Base-by-base conservation (phyloP, 192 early-diverging fungal species). In the Rhizoclosmatium globosum region DNA sequence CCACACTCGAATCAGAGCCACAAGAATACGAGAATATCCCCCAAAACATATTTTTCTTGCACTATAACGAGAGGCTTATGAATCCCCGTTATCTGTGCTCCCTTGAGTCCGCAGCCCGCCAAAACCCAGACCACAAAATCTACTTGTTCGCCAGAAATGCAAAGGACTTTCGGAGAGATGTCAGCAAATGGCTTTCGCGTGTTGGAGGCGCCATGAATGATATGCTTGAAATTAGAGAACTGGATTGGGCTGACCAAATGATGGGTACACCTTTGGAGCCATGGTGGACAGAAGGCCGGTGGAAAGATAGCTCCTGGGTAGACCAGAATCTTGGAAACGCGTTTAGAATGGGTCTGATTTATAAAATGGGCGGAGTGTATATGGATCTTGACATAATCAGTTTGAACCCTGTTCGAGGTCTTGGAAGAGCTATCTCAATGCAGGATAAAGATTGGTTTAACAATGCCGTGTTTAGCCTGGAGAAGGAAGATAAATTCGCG, bases 271-370 rank as follows among this genome's bases (percentile, higher is more conserved):
- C 83, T 6, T 66, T 84, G 13, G 50, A 79, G 45, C 11, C 15
- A 41, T 84, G 83, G 83, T 84, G 44, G 23, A 44, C 47, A 21
- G 44, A 65, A 21, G 67, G 74, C 2, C 17, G 11, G 9, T 79
- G 67, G 45, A 19, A 39, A 15, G 17, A 82, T 15, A 60, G 47
- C 44, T 41, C 23, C n/a, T 84, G 83, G 83, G 76, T 82, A 11
- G 80, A 64, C 19, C 82, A 83, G 56, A 80, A 83, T 60, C 69
- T 84, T 21, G 83, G 83, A 15, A 84, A 84, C 69, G 83, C 83
- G 7, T 64, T 79, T 31, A 69, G 83, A 9, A 47, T 84, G 19
- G 83, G 81, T 6, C 17, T 79, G 7, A 17, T 84, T 15, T 85
- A 62, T 23, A 67, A 82, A 46, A 23, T 45, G 17, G 67, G 82